phyloP scores from a whole-genome alignment of 768 basidiomycete genomes.

The Cystofilobasidium macerans region DNA sequence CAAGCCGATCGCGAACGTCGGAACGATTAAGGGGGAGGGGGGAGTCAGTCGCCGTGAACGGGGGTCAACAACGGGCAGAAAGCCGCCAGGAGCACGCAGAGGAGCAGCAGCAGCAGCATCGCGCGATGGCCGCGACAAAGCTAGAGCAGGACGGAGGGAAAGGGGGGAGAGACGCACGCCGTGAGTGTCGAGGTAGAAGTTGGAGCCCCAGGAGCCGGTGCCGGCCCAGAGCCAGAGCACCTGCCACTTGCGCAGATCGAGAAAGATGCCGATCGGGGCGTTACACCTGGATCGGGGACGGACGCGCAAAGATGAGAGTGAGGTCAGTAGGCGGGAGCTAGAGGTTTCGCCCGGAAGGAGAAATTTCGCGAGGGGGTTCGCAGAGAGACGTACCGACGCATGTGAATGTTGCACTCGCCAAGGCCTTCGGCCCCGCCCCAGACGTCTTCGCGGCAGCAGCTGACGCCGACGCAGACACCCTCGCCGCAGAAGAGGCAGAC shows the following conservation, averaged over 20 bases:
- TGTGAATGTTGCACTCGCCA: slow-evolving; percentile 94
- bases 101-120: no score
- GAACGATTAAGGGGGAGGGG: background rate
- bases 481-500: slow-evolving; percentile 84
- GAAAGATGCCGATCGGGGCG: slow-evolving; percentile 76
- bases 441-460: slow-evolving; percentile 67
- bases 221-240: slow-evolving; percentile 76
- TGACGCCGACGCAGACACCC: slow-evolving; percentile 77
- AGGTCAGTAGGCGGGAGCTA: background rate
- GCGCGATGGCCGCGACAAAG: no score
- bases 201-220: slow-evolving; percentile 75
- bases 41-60: background rate
- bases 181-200: slow-evolving; percentile 87
- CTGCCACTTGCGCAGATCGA: slow-evolving; percentile 83
- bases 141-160: slow-evolving; percentile 4
- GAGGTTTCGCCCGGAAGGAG: background rate
- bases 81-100: no score
- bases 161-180: slow-evolving; percentile 45
- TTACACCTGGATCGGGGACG: slow-evolving; percentile 54
- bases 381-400: slow-evolving; percentile 61
- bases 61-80: no score
- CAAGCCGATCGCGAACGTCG: no score
- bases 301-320: slow-evolving; percentile 3
- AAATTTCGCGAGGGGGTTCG: background rate
- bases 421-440: slow-evolving; percentile 43